These are phyloP conservation scores for Gentiana straminea DNA, from an alignment of 257 asterid genomes.

Conservation along the genomic window DNA sequence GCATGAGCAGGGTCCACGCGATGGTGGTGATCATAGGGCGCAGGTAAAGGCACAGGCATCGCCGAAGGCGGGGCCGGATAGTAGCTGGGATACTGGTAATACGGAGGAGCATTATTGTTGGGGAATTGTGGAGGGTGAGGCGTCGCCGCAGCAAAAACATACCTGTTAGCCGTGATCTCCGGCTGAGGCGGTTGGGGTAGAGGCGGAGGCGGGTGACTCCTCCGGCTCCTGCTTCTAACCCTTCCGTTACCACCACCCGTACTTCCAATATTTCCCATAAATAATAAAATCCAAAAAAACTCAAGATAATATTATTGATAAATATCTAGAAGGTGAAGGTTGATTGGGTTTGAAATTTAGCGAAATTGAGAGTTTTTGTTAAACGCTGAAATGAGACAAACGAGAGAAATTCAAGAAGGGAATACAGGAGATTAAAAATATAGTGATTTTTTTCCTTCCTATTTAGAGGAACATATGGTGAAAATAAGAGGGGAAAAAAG, in stretches of 20 bases:
- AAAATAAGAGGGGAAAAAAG: background rate
- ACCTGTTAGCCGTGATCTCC: conserved; percentile 66
- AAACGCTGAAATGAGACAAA: background rate
- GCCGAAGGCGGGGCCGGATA: conserved; percentile 54
- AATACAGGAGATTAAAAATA: too few relatives aligned
- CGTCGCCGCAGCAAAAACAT: conserved; percentile 96
- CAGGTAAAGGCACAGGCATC: conserved; percentile 60
- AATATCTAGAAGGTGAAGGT: background rate
- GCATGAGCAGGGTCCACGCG: conserved; percentile 42
- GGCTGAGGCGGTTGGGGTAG: conserved; percentile 66
- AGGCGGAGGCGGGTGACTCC: conserved; percentile 73
- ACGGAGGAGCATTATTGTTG: conserved; percentile 63
- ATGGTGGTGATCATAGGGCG: conserved; percentile 73
- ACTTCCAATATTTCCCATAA: conserved; percentile 90
- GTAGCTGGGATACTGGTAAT: conserved; percentile 76
- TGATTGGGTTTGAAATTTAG: background rate
- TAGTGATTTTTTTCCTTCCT: too few relatives aligned
- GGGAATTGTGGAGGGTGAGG: conserved; percentile 83
- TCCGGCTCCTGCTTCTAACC: conserved; percentile 47
- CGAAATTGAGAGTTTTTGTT: background rate
- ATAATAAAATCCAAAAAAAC: background rate
- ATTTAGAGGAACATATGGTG: background rate
- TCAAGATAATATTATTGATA: background rate
- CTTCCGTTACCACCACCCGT: conserved; percentile 49
- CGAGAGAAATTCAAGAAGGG: too few relatives aligned